Evolutionary conservation across 495 filamentous ascomycete species (phyloP).

Genomic region (Lindgomyces ingoldianus): DNA sequence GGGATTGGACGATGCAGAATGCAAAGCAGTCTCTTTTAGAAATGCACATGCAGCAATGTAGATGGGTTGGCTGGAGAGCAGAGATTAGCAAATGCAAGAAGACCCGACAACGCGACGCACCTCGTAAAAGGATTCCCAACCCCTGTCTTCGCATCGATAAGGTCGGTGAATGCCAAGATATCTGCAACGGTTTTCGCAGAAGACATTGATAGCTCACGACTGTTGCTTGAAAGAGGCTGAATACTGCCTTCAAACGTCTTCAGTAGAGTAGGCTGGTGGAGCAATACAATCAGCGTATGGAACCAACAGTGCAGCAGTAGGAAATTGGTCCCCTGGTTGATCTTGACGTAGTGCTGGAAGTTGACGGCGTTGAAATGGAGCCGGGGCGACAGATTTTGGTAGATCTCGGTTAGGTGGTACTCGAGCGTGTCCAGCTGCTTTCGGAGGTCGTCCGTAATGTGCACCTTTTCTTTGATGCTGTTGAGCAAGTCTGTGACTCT

Average conservation of each 20-base stretch:
- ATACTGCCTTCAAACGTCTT: constrained; percentile 72
- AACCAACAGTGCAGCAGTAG: constrained; percentile 92
- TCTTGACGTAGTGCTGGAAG: constrained; percentile 61
- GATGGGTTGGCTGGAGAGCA: constrained; percentile 68
- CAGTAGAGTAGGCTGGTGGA: constrained; percentile 78
- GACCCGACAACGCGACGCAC: constrained; percentile 11
- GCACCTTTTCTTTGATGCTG: constrained; percentile 72
- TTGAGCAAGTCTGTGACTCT: constrained; percentile 80
- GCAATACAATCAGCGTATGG: constrained; percentile 78
- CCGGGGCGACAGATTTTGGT: constrained; percentile 68
- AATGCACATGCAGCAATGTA: constrained; percentile 89
- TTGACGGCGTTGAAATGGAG: constrained; percentile 79
- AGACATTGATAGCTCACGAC: constrained; percentile 78
- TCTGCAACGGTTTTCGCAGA: constrained; percentile 88
- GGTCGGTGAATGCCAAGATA: constrained; percentile 75
- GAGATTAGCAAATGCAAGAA: constrained; percentile 5
- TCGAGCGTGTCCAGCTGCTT: constrained; percentile 71
- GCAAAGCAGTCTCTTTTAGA: constrained; percentile 70
- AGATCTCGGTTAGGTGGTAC: constrained; percentile 73
- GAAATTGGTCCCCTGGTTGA: constrained; percentile 77
- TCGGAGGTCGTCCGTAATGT: constrained; percentile 70
- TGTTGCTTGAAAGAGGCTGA: constrained; percentile 71
- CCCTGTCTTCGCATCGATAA: constrained; percentile 76
- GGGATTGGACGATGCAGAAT: constrained; percentile 56
- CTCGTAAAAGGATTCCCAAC: constrained; percentile 80